phyloP scores from a whole-genome alignment of 1,284 basidiomycete species.

The Phylloboletellus chloephorus region DNA sequence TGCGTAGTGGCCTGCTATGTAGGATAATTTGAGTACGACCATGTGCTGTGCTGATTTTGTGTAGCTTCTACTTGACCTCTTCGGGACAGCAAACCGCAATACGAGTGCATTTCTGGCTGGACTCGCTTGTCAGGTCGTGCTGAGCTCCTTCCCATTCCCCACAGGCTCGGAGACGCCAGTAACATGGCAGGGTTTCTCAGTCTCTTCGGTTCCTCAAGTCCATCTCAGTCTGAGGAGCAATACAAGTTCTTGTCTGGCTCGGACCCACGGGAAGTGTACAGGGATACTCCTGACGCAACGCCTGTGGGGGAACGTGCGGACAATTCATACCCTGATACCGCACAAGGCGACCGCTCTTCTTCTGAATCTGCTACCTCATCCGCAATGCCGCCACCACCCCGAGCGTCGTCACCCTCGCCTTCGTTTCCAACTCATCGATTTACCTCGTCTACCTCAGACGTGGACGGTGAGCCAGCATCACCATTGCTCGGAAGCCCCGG shows the following conservation, averaged over 20 bases:
- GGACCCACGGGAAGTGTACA: constrained; percentile 13
- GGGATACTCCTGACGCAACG: constrained; percentile 8
- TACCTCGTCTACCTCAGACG: constrained; percentile 57
- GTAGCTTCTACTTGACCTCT: too few relatives aligned
- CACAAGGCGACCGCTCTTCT: constrained; percentile 24
- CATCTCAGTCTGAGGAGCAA: constrained; percentile 18
- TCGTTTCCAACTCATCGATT: constrained; percentile 42
- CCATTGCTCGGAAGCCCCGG: constrained; percentile 42
- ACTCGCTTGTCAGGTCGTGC: not conserved
- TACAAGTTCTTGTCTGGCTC: constrained; percentile 23
- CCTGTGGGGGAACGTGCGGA: constrained; percentile 11
- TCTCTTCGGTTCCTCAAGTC: constrained; percentile 11
- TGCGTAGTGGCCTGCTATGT: constrained; percentile 15
- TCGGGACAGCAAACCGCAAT: too few relatives aligned
- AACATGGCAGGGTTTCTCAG: constrained; percentile 19
- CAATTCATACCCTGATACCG: constrained; percentile 26
- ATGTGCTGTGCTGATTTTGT: too few relatives aligned
- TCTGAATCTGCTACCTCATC: constrained; percentile 38
- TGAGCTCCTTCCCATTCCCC: constrained; percentile 10
- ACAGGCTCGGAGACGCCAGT: not conserved
- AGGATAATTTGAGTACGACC: not conserved
- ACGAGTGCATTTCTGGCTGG: constrained; percentile 1
- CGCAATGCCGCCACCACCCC: constrained; percentile 43
- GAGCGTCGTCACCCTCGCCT: constrained; percentile 44
- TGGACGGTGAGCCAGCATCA: constrained; percentile 56